Percentiles rank a stretch among this genome's conserved stretches.
Conservation (phyloP, 352 stramenopile genomes). For the Phytophthora syringae region DNA sequence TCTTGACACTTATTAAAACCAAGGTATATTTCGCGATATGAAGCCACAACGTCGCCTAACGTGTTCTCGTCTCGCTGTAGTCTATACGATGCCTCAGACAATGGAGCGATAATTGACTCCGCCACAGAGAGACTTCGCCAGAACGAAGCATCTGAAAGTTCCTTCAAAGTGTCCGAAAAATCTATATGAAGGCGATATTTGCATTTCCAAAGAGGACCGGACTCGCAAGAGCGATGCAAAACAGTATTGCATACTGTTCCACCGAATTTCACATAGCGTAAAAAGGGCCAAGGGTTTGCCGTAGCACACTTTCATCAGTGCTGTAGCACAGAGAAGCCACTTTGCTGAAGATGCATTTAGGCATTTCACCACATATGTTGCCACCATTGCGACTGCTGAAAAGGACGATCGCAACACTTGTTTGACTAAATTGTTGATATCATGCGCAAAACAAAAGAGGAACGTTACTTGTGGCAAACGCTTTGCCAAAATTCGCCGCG, state of each 20-base stretch:
- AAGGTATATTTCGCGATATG: neutral
- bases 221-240: constrained; percentile 12
- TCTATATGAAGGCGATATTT: neutral
- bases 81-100: neutral
- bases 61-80: constrained; percentile 2
- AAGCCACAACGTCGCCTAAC: neutral
- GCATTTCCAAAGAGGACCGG: neutral
- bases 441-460: constrained; percentile 1
- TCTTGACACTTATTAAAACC: neutral
- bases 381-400: neutral
- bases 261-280: constrained; percentile 11
- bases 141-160: neutral
- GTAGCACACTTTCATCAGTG: constrained; percentile 6
- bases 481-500: neutral
- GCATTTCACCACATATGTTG: neutral
- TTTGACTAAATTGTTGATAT: neutral
- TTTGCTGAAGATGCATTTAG: constrained; percentile 11
- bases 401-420: constrained; percentile 2
- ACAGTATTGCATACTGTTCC: constrained; percentile 15
- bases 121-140: neutral
- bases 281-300: constrained; percentile 1
- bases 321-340: neutral
- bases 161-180: neutral
- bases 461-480: neutral
- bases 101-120: neutral